Evolutionary conservation across 208 protist species (phyloP).

Genomic region (Trypanosoma cruzi): DNA sequence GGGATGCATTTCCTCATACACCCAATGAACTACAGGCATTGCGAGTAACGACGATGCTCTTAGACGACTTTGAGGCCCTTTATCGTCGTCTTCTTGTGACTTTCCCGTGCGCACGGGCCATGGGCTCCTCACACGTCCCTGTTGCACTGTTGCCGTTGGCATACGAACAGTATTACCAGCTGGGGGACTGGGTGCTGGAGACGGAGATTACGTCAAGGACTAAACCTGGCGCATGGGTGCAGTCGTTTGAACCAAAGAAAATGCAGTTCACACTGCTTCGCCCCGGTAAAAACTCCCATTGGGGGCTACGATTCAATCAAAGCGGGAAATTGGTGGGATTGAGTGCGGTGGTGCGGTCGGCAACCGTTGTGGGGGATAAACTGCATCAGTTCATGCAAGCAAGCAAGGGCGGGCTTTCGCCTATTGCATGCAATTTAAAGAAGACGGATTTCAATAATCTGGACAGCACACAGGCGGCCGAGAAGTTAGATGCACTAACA

Average conservation of each 20-base stretch:
- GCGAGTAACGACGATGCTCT: constrained; percentile 4
- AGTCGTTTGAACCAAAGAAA: constrained; percentile 21
- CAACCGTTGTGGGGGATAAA: constrained; percentile 2
- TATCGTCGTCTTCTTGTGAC: constrained; percentile 12
- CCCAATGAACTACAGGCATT: constrained; percentile 9
- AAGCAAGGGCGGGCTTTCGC: constrained; percentile 8
- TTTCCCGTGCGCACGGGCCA: constrained; percentile 17
- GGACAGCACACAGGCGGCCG: neutral
- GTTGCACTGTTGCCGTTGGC: constrained; percentile 20
- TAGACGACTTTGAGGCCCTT: constrained; percentile 21
- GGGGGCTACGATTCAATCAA: constrained; percentile 25
- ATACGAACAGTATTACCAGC: constrained; percentile 21
- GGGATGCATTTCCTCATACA: constrained; percentile 1
- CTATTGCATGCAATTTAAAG: constrained; percentile 16
- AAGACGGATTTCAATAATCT: constrained; percentile 5
- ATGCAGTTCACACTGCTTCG: constrained; percentile 11
- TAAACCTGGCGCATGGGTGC: neutral
- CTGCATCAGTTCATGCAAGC: constrained; percentile 10
- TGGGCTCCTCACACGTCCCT: constrained; percentile 21
- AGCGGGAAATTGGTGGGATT: constrained; percentile 13
- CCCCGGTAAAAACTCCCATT: neutral
- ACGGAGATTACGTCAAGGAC: neutral
- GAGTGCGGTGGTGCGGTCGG: constrained; percentile 21
- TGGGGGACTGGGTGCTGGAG: constrained; percentile 25
- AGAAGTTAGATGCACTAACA: constrained; percentile 1